Percentiles rank a stretch among this genome's conserved stretches.
Conservation (phyloP, 257 asterid species). For the Solanum appendiculatum region DNA sequence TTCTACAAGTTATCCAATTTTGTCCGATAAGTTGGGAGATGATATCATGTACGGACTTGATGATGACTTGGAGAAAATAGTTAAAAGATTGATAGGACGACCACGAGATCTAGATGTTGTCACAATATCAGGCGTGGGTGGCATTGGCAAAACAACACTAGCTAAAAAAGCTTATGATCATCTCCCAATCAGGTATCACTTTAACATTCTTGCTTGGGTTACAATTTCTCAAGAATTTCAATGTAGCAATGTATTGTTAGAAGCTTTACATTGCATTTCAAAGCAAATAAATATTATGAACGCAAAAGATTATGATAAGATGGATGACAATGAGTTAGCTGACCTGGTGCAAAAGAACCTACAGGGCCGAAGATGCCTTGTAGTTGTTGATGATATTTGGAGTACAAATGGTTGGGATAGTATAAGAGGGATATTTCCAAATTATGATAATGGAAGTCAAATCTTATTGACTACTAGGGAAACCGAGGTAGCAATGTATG, state of each 20-base stretch:
- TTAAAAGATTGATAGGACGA: background rate
- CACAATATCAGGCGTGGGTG: background rate
- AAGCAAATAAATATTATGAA: no score
- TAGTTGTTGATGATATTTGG: conserved; percentile 5
- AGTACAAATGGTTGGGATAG: no score
- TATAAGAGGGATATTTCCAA: no score
- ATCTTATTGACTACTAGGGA: no score
- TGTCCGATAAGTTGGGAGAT: no score
- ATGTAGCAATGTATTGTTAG: background rate
- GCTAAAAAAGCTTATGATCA: background rate
- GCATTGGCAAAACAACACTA: background rate
- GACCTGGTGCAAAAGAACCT: background rate
- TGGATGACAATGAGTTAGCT: background rate
- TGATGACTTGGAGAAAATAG: background rate
- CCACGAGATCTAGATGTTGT: background rate
- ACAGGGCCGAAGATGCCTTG: background rate
- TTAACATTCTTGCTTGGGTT: background rate
- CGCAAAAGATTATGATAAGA: background rate
- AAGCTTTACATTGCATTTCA: background rate
- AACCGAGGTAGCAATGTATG: no score
- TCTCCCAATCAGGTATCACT: background rate
- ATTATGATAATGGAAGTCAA: no score
- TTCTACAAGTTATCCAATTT: background rate
- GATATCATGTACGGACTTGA: background rate
- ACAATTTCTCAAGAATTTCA: background rate